phyloP scores from a whole-genome alignment of 2,329 filamentous ascomycete genomes.

The Talaromyces sp. region DNA sequence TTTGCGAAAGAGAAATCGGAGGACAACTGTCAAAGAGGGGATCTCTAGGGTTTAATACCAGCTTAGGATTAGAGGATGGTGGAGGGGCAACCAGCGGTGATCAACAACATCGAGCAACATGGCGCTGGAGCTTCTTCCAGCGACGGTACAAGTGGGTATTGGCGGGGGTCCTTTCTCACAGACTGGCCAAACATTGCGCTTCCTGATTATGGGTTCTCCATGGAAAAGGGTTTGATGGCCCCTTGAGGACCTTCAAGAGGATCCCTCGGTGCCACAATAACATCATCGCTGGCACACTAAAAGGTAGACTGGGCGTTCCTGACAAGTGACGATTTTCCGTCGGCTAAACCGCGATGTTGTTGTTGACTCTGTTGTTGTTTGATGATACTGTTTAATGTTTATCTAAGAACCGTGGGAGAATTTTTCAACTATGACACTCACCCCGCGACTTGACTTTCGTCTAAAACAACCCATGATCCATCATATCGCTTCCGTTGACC shows the following conservation, averaged over 20 bases:
- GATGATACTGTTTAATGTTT: background rate
- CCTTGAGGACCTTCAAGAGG: background rate
- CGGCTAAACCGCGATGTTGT: background rate
- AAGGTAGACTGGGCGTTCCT: background rate
- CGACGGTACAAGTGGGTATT: constrained; percentile 16
- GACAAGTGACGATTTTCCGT: constrained; percentile 1
- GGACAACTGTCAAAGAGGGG: constrained; percentile 11
- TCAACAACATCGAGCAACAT: constrained; percentile 13
- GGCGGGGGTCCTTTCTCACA: constrained; percentile 6
- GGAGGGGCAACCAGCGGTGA: constrained; percentile 21
- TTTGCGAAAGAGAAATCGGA: background rate
- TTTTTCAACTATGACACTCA: background rate
- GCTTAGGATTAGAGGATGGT: constrained; percentile 5
- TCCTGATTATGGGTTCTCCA: background rate
- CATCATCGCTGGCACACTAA: constrained; percentile 6
- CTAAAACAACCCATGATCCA: background rate
- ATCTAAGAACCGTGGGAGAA: background rate
- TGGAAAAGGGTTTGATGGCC: constrained; percentile 4
- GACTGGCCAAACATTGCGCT: background rate
- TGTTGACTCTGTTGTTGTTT: background rate
- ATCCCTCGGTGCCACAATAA: constrained; percentile 7
- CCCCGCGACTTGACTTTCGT: background rate
- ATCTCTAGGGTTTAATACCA: background rate
- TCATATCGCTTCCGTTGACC: background rate
- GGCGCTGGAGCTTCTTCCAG: constrained; percentile 4